Evolutionary conservation across 345 rosid genomes (phyloP), one percentile per base, ranked within the genome.

Genomic region (Aegle marmelos): DNA sequence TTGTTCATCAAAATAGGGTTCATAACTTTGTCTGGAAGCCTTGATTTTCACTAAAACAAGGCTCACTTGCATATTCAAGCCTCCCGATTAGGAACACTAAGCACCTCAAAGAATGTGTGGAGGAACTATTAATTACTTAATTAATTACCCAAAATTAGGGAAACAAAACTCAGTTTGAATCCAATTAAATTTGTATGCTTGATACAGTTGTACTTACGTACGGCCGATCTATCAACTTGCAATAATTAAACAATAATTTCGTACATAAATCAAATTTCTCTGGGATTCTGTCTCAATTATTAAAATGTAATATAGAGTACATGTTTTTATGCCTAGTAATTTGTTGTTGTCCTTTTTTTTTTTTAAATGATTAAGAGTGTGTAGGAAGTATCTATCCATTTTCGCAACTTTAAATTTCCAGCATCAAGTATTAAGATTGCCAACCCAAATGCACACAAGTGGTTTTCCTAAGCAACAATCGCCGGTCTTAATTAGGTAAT

Each of bases 191-290:
- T 37, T 59, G 54, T 2, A 22, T 16, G 76, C 27, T 61, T 21
- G 13, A 74, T 74, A 74, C 77, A 74, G 59, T 61, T 61, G 77
- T 28, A 74, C 77, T 74, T 28, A 4, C 22, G 70, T 62, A 74
- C 59, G 70, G 58, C 30, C 59, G 27, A 28, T 62, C 57, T 10
- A 74, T 61, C 77, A 61, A 74, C 59, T 74, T 74, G 68, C 50
- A 45, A 7, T 21, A 28, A 19, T 57, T 61, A 28, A 71, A 37
- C 17, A 13, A 57, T 61, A 59, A 61, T 37, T 36, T 61, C 2
- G 66, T 7, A 25, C 31, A 2, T 25, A 7, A 68, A 68, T 11
- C 57, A 70, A 50, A 36, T 7, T 59, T 59, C 76, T 37, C 36
- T 16, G 73, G 73, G 59, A 8, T 50, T 13, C 13, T 69, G 73